Conservation (phyloP, 2,329 filamentous ascomycete species). For the Thelonectria olida region DNA sequence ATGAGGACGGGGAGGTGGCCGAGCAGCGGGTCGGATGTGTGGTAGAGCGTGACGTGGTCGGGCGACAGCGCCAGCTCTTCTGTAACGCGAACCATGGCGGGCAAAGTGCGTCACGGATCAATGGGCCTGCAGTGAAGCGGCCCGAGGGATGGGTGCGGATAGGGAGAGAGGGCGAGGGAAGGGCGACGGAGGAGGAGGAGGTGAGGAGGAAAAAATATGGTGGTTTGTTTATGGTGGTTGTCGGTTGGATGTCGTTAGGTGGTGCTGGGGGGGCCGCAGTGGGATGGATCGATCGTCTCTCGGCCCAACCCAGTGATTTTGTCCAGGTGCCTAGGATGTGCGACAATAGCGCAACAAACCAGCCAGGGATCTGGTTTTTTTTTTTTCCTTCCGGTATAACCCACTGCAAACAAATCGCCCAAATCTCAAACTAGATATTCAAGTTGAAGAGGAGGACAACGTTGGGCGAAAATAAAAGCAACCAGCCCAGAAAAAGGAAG, state of each 20-base stretch:
- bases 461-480: constrained; percentile 1
- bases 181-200: not conserved
- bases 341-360: constrained; percentile 1
- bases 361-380: constrained; percentile 1
- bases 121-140: constrained; percentile 31
- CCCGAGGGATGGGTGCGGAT: constrained; percentile 22
- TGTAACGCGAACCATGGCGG: constrained; percentile 84
- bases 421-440: no score
- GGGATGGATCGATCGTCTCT: constrained; percentile 10
- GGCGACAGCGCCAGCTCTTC: constrained; percentile 81
- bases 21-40: constrained; percentile 85
- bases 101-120: constrained; percentile 46
- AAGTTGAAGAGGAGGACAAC: not conserved
- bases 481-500: not conserved
- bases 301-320: constrained; percentile 11
- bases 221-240: not conserved
- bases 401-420: constrained; percentile 17
- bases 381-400: not conserved
- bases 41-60: constrained; percentile 87
- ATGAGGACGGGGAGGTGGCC: constrained; percentile 84
- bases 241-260: constrained; percentile 2
- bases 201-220: not conserved
- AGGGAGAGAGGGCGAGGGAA: constrained; percentile 9
- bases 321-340: constrained; percentile 10
- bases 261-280: not conserved